Percentiles rank a stretch among this genome's conserved stretches.
These are phyloP conservation scores for Salix viminalis DNA, from an alignment of 345 rosid genomes.

Conservation along the genomic window DNA sequence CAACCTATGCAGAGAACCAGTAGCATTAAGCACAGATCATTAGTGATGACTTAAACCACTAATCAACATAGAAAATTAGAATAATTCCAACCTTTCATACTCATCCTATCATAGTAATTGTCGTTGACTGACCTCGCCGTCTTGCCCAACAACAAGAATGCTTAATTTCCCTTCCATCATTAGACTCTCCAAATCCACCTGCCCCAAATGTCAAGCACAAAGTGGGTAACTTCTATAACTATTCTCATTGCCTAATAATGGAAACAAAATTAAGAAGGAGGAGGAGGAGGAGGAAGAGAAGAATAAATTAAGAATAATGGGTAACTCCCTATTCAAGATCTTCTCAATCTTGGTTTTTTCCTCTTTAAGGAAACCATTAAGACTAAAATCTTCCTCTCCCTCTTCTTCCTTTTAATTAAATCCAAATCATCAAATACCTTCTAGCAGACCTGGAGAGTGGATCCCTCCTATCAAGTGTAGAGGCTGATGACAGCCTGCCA, in stretches of 20 bases:
- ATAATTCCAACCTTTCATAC: neutral
- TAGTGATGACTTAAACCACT: too few species aligned
- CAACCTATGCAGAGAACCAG: neutral
- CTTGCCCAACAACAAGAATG: constrained; percentile 55
- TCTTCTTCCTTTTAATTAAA: neutral
- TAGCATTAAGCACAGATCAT: neutral
- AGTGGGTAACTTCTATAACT: neutral
- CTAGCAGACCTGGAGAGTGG: constrained; percentile 65
- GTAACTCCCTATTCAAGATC: constrained; percentile 30
- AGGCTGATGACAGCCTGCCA: constrained; percentile 31
- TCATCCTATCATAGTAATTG: neutral
- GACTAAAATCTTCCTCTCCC: too few species aligned
- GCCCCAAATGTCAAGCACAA: neutral
- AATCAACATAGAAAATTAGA: too few species aligned
- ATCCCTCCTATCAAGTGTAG: constrained; percentile 43
- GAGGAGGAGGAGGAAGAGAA: too few species aligned
- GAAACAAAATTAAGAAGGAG: neutral
- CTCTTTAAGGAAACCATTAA: neutral
- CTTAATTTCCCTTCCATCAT: constrained; percentile 46
- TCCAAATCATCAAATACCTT: constrained; percentile 31
- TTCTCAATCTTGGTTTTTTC: constrained; percentile 41
- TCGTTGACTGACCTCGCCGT: constrained; percentile 36
- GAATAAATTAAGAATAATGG: too few species aligned
- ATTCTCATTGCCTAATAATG: neutral
- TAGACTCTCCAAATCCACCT: constrained; percentile 64